phyloP scores from a whole-genome alignment of 2,329 filamentous ascomycete species.

The Colletotrichum tamarilloi region DNA sequence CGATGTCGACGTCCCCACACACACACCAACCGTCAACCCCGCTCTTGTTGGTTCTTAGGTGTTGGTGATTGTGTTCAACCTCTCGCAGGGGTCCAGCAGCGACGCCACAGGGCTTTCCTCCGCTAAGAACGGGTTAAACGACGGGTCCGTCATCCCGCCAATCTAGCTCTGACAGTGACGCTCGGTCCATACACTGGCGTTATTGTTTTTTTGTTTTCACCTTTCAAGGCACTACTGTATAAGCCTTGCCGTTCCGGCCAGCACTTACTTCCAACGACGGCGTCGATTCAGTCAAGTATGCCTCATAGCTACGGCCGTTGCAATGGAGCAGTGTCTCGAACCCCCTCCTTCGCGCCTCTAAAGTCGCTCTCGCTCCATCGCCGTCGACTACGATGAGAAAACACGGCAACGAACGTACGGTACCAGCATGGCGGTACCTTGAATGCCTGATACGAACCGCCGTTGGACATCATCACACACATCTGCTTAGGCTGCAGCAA shows the following conservation, averaged over 20 bases:
- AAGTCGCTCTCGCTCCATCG: background rate
- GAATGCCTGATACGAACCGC: background rate
- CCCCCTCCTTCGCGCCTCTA: background rate
- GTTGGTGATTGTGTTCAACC: slow-evolving; percentile 6
- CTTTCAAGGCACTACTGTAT: no score
- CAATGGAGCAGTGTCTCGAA: slow-evolving; percentile 7
- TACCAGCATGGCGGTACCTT: slow-evolving; percentile 1
- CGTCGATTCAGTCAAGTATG: background rate
- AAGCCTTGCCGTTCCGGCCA: background rate
- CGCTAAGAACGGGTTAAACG: slow-evolving; percentile 5
- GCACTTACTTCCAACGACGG: background rate
- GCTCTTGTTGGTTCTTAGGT: slow-evolving; percentile 23
- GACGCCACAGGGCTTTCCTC: background rate
- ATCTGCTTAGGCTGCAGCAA: background rate
- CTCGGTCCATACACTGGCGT: background rate
- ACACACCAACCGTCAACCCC: slow-evolving; percentile 16
- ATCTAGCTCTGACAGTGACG: slow-evolving; percentile 15
- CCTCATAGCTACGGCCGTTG: slow-evolving; percentile 10
- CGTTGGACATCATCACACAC: no score
- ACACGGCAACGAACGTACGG: background rate
- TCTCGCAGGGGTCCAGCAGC: background rate
- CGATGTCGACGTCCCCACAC: background rate
- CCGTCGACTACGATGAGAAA: background rate
- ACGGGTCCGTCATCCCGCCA: slow-evolving; percentile 27
- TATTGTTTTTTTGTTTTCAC: no score